A percentile compares a stretch with the other conserved stretches of the same genome.
Evolutionary conservation across 768 basidiomycete species (phyloP).

Genomic region (Dacryopinax primogenitus): DNA sequence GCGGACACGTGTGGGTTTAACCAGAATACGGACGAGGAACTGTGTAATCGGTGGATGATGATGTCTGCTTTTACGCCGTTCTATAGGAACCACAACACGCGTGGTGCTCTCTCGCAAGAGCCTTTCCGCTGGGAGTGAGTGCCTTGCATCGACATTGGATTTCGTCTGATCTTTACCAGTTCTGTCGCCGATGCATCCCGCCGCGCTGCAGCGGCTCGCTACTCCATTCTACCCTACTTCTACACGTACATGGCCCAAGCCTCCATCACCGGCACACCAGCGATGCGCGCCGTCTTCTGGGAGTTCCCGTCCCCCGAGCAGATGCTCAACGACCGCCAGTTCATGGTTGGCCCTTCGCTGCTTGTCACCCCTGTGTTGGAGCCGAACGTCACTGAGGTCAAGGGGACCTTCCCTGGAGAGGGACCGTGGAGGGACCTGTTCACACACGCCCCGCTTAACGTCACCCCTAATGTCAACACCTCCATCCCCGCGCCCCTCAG

Average conservation of each 20-base stretch:
- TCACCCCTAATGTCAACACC: constrained; percentile 30
- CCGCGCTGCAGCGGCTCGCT: constrained; percentile 30
- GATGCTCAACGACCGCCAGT: constrained; percentile 52
- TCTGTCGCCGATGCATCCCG: constrained; percentile 19
- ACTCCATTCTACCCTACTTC: constrained; percentile 25
- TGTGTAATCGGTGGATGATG: constrained; percentile 78
- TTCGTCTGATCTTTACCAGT: neutral
- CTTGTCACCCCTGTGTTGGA: constrained; percentile 63
- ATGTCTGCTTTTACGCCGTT: constrained; percentile 73
- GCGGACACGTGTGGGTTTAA: constrained; percentile 63
- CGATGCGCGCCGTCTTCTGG: constrained; percentile 61
- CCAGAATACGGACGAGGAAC: constrained; percentile 63
- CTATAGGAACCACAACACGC: constrained; percentile 64
- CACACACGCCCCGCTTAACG: constrained; percentile 44
- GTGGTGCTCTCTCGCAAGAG: constrained; percentile 59
- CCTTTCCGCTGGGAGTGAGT: constrained; percentile 74
- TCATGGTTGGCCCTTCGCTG: constrained; percentile 55
- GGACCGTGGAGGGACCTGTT: constrained; percentile 63
- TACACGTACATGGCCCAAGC: constrained; percentile 63
- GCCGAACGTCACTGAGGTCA: constrained; percentile 54
- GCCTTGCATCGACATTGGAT: neutral
- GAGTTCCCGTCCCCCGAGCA: constrained; percentile 63
- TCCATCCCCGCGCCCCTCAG: constrained; percentile 49
- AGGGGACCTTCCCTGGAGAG: constrained; percentile 58
- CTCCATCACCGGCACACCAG: constrained; percentile 51